Base-by-base conservation (phyloP, 352 stramenopile species). In the Phytopythium cucurbitacearum region DNA sequence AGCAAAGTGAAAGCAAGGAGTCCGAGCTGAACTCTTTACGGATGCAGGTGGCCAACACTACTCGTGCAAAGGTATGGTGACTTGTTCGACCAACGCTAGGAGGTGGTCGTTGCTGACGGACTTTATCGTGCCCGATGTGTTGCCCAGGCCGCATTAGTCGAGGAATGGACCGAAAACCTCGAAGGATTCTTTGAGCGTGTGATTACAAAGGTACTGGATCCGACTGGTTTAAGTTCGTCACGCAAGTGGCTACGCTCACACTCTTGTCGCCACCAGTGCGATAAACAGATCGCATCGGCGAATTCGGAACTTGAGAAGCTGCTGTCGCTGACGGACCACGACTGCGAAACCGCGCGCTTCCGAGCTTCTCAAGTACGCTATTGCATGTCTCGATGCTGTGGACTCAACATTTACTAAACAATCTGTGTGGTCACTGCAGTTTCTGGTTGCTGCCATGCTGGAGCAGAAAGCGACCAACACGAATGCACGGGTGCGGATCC, bases 391-490 rank as follows among this genome's bases (percentile, higher is more conserved):
- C 35, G 35, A 13, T 6, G n/a, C 21, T 43, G 34, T 4, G 11
- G 36, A 32, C 15, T 3, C 15, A 32, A 8, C 10, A 16, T 46
- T 44, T 44, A 3, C 47, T 3, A 50, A 40, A 21, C 32, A 38
- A 40, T 40, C 1, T 21, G 7, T 4, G n/a, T 1, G 12, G 2
- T 16, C 16, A 43, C 11, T 1, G 40, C 45, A 84, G 73, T 77
- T 76, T 44, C 61, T 91, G 1, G 65, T 91, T 7, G 62, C 82
- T 47, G 58, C 59, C 6, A 73, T 84, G 53, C 60, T 88, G 4
- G 67, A 87, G 38, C 78, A 91, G 45, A 87, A 87, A 59, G 38
- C 85, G 32, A 38, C 57, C 41, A 78, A 85, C 47, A 62, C 51
- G 34, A 80, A 79, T 40, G 67, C 73, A 13, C 61, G 54, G 16